Evolutionary conservation across 2,329 filamentous ascomycete species (phyloP).

Genomic region (Trematosphaeria pertusa): DNA sequence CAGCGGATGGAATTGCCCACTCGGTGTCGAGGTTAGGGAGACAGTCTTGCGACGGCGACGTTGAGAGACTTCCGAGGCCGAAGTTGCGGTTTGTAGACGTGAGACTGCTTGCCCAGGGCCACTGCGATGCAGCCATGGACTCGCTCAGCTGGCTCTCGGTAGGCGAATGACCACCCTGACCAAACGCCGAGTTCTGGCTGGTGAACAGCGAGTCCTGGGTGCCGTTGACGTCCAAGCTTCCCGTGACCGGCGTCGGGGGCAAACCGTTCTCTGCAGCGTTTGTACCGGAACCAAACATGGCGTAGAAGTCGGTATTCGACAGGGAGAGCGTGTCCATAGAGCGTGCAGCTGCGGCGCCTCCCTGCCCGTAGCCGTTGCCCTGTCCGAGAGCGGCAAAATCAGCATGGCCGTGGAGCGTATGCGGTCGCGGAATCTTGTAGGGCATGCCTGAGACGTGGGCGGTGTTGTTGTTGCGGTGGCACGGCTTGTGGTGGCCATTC

Average conservation of each 20-base stretch:
- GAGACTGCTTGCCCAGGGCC: constrained; percentile 41
- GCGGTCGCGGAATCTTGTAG: constrained; percentile 65
- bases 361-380: constrained; percentile 29
- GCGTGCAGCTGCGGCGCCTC: constrained; percentile 32
- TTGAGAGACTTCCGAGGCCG: constrained; percentile 45
- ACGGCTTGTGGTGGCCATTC: constrained; percentile 70
- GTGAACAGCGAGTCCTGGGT: constrained; percentile 39
- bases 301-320: constrained; percentile 46
- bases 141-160: constrained; percentile 42
- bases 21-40: constrained; percentile 43
- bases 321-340: constrained; percentile 46
- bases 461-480: constrained; percentile 69
- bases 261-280: constrained; percentile 32
- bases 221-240: constrained; percentile 36
- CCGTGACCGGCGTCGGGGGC: constrained; percentile 34
- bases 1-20: constrained; percentile 44
- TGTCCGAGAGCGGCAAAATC: constrained; percentile 37
- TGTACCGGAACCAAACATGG: constrained; percentile 42
- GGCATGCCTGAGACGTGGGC: constrained; percentile 68
- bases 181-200: constrained; percentile 28
- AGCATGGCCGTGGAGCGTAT: constrained; percentile 43
- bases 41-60: constrained; percentile 48
- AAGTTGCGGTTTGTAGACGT: constrained; percentile 39
- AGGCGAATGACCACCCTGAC: constrained; percentile 42
- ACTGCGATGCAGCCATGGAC: constrained; percentile 38